A percentile compares a stretch with the other conserved stretches of the same genome.
Conservation (phyloP, 2,329 filamentous ascomycete species). For the Phialocephala sp. region DNA sequence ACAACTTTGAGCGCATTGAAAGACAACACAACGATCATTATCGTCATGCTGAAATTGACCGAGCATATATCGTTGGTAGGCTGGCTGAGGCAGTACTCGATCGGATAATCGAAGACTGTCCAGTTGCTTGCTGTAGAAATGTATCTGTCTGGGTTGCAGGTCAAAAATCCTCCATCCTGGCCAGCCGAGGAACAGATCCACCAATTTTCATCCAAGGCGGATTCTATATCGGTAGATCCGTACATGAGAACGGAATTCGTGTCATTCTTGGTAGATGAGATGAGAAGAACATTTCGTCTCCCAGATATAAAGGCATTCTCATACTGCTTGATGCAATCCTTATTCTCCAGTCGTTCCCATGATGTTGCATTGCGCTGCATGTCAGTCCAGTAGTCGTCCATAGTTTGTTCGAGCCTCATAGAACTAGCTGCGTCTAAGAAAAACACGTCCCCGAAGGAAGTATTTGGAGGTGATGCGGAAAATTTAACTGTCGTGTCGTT, state of each 20-base stretch:
- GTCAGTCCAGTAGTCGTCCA: slow-evolving; percentile 19
- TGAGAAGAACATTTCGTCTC: slow-evolving; percentile 18
- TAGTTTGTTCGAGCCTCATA: not conserved
- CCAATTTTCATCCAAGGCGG: slow-evolving; percentile 9
- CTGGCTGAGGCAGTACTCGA: slow-evolving; percentile 23
- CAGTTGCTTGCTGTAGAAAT: slow-evolving; percentile 15
- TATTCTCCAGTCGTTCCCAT: slow-evolving; percentile 23
- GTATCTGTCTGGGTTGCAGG: slow-evolving; percentile 15
- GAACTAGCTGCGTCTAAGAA: not conserved
- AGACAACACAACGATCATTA: slow-evolving; percentile 17
- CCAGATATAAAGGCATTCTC: slow-evolving; percentile 15
- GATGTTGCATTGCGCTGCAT: slow-evolving; percentile 18
- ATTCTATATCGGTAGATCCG: not conserved
- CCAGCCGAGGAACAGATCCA: slow-evolving; percentile 16
- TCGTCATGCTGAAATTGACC: slow-evolving; percentile 18
- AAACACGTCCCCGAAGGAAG: not conserved
- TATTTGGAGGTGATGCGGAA: slow-evolving; percentile 9
- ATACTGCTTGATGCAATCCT: slow-evolving; percentile 20
- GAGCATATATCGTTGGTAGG: slow-evolving; percentile 14
- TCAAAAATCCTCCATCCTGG: slow-evolving; percentile 13
- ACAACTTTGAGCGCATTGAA: slow-evolving; percentile 24
- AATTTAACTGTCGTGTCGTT: not conserved
- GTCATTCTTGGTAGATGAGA: slow-evolving; percentile 19
- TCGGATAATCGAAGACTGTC: slow-evolving; percentile 19
- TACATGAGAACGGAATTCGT: slow-evolving; percentile 20